These are phyloP conservation scores for Blastobotrys chiropterorum DNA, from an alignment of 805 yeast genomes.

Conservation along the genomic window DNA sequence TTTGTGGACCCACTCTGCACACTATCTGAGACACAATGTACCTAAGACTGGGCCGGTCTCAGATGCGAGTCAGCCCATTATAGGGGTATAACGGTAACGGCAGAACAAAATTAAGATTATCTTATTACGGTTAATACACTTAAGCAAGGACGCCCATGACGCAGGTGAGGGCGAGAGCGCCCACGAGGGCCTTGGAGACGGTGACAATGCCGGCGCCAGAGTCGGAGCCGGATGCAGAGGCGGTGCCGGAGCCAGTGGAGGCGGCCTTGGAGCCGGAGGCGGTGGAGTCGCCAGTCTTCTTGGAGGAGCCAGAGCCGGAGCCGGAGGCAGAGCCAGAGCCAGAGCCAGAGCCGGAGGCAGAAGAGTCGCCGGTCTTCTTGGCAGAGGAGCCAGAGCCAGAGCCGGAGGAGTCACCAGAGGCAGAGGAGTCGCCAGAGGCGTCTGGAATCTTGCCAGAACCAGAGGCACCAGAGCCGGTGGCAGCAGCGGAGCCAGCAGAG, in stretches of 20 bases:
- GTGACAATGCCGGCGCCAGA: constrained; percentile 14
- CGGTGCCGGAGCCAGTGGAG: not conserved
- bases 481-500: not conserved
- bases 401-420: not conserved
- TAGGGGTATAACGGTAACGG: too few relatives aligned
- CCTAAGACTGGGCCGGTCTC: too few relatives aligned
- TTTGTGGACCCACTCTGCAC: too few relatives aligned
- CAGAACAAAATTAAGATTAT: not conserved
- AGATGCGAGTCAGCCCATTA: too few relatives aligned
- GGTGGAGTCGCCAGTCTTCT: not conserved
- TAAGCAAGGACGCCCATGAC: not conserved
- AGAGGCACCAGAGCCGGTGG: constrained; percentile 4
- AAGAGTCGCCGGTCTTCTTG: not conserved
- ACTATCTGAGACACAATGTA: too few relatives aligned
- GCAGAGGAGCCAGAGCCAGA: not conserved
- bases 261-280: not conserved
- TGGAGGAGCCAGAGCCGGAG: constrained; percentile 1
- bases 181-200: constrained; percentile 12
- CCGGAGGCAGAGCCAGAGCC: constrained; percentile 5
- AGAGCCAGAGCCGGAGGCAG: constrained; percentile 2
- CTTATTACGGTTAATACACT: not conserved
- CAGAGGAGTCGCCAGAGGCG: not conserved
- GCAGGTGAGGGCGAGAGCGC: not conserved
- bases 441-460: constrained; percentile 2
- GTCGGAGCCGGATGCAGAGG: constrained; percentile 7